phyloP scores from a whole-genome alignment of 179 eudicot genomes.

The Nepenthes alata region DNA sequence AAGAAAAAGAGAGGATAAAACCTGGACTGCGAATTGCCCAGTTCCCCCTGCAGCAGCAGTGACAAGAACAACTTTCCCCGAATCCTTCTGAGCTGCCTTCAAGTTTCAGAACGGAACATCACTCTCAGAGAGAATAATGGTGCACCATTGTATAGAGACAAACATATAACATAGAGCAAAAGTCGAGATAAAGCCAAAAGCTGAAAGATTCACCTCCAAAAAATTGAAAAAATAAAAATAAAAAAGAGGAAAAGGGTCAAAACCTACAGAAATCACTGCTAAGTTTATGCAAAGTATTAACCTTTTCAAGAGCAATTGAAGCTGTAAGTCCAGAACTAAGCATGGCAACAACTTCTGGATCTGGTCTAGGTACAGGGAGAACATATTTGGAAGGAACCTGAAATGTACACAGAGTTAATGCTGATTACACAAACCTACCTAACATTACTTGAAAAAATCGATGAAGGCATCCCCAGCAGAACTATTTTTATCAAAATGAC shows the following conservation, averaged over 20 bases:
- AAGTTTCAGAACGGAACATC: conserved; percentile 11
- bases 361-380: conserved; percentile 91
- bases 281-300: conserved; percentile 6
- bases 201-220: background rate
- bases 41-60: conserved; percentile 99
- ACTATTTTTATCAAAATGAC: background rate
- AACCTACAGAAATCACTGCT: background rate
- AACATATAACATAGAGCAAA: background rate
- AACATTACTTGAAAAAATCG: background rate
- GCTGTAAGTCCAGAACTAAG: conserved; percentile 98
- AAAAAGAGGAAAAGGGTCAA: background rate
- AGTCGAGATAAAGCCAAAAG: background rate
- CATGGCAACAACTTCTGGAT: conserved; percentile 97
- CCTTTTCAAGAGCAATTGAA: conserved; percentile 93
- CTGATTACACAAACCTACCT: background rate
- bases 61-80: conserved; percentile 75
- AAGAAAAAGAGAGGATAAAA: conserved; percentile 4
- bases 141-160: background rate
- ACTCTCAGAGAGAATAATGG: background rate
- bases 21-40: conserved; percentile 99
- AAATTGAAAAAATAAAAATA: background rate
- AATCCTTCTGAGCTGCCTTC: conserved; percentile 79
- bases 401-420: conserved; percentile 8
- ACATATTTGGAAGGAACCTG: conserved; percentile 80
- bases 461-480: background rate